Conservation (phyloP, 345 rosid species). For the Acer saccharum region DNA sequence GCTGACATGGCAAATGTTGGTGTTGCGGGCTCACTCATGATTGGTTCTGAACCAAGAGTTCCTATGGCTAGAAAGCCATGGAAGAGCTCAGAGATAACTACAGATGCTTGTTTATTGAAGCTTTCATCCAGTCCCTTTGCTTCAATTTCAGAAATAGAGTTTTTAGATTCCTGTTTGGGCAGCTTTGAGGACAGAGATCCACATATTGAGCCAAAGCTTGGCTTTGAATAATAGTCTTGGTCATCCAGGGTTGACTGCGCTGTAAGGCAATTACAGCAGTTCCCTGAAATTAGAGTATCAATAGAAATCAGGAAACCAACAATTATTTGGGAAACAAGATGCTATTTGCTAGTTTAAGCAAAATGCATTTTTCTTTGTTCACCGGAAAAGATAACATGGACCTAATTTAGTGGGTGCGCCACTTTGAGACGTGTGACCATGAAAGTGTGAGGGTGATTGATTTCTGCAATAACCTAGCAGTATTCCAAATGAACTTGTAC, state of each 20-base stretch:
- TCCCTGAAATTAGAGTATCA: constrained; percentile 53
- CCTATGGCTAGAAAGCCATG: constrained; percentile 90
- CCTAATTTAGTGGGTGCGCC: constrained; percentile 7
- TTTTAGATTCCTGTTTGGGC: constrained; percentile 43
- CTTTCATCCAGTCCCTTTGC: constrained; percentile 24
- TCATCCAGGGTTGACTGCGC: constrained; percentile 51
- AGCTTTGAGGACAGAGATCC: constrained; percentile 35
- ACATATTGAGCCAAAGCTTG: constrained; percentile 47
- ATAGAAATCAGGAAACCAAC: constrained; percentile 23
- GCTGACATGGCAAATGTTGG: constrained; percentile 63
- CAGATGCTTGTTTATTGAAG: constrained; percentile 39
- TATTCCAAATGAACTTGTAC: not conserved
- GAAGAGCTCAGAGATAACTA: constrained; percentile 51
- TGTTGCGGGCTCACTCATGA: constrained; percentile 56
- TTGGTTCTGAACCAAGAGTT: constrained; percentile 70
- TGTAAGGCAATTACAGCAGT: constrained; percentile 52
- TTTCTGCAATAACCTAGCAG: constrained; percentile 1
- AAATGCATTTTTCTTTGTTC: not conserved
- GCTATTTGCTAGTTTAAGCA: not conserved
- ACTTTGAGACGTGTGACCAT: constrained; percentile 12
- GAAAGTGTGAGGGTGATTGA: constrained; percentile 11
- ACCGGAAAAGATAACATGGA: constrained; percentile 7
- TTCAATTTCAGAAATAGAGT: constrained; percentile 36
- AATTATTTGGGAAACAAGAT: constrained; percentile 12
- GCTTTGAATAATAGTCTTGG: constrained; percentile 34